Conservation (phyloP, 2,329 filamentous ascomycete genomes). For the Bisporella sp. region DNA sequence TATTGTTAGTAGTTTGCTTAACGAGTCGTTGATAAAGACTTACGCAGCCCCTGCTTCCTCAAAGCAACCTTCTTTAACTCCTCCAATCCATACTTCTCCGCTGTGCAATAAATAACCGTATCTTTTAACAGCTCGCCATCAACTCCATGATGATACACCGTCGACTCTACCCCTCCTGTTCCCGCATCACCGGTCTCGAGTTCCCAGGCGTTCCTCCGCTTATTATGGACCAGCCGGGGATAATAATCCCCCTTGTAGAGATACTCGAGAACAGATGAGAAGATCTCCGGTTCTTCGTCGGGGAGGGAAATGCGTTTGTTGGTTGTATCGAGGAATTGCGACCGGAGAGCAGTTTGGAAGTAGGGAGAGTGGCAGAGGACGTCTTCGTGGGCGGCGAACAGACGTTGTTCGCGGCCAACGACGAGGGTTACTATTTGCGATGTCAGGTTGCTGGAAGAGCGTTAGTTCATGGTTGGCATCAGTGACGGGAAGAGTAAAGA, state of each 20-base stretch:
- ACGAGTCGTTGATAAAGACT: constrained; percentile 24
- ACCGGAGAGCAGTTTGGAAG: constrained; percentile 60
- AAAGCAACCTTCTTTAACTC: constrained; percentile 80
- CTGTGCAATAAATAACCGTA: constrained; percentile 85
- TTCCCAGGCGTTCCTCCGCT: constrained; percentile 72
- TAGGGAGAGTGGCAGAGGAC: constrained; percentile 72
- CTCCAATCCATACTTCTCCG: constrained; percentile 74
- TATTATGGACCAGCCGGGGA: constrained; percentile 75
- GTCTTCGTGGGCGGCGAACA: constrained; percentile 89
- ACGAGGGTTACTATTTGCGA: constrained; percentile 73
- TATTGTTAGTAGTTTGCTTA: constrained; percentile 8
- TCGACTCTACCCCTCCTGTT: constrained; percentile 55
- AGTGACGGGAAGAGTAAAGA: constrained; percentile 8
- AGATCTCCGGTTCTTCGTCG: constrained; percentile 83
- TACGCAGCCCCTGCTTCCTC: constrained; percentile 80
- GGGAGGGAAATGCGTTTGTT: constrained; percentile 72
- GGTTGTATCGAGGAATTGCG: constrained; percentile 52
- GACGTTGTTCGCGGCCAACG: constrained; percentile 72
- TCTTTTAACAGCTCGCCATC: constrained; percentile 73
- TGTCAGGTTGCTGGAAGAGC: constrained; percentile 41
- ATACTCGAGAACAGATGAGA: constrained; percentile 84
- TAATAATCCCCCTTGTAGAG: constrained; percentile 85
- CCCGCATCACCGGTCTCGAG: constrained; percentile 60
- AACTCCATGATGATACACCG: constrained; percentile 58
- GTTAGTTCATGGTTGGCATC: not conserved